A percentile compares a stretch with the other conserved stretches of the same genome.
Conservation (phyloP, 345 rosid species). For the Punica granatum region DNA sequence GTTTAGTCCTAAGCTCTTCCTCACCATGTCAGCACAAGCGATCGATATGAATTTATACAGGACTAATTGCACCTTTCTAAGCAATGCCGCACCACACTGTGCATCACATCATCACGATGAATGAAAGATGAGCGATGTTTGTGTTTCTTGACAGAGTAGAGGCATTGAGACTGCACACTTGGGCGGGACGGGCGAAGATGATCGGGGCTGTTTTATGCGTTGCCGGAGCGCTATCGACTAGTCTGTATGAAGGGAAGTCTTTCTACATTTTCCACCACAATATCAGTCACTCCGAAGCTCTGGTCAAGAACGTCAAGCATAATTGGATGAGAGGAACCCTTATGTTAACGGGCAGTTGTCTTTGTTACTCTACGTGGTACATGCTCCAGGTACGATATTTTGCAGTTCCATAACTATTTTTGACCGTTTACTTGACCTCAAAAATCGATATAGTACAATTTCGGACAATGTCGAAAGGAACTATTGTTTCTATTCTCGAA, state of each 20-base stretch:
- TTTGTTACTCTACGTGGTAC: conserved; percentile 34
- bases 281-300: background rate
- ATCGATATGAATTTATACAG: no score
- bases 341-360: conserved; percentile 23
- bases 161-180: conserved; percentile 16
- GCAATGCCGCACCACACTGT: no score
- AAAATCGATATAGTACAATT: no score
- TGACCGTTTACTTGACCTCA: no score
- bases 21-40: no score
- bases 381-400: conserved; percentile 28
- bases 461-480: no score
- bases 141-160: conserved; percentile 23
- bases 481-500: no score
- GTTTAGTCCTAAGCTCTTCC: no score
- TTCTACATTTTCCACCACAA: conserved; percentile 13
- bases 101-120: no score
- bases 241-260: conserved; percentile 29
- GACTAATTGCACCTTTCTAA: no score
- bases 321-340: conserved; percentile 30
- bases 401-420: no score
- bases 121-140: no score
- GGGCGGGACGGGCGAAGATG: conserved; percentile 29
- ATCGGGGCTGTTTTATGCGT: conserved; percentile 33
- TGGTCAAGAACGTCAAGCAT: background rate
- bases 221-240: conserved; percentile 25